A percentile compares a stretch with the other conserved stretches of the same genome.
These are phyloP conservation scores for Colletotrichum destructivum DNA, from an alignment of 2,329 filamentous ascomycete genomes.

Conservation along the genomic window DNA sequence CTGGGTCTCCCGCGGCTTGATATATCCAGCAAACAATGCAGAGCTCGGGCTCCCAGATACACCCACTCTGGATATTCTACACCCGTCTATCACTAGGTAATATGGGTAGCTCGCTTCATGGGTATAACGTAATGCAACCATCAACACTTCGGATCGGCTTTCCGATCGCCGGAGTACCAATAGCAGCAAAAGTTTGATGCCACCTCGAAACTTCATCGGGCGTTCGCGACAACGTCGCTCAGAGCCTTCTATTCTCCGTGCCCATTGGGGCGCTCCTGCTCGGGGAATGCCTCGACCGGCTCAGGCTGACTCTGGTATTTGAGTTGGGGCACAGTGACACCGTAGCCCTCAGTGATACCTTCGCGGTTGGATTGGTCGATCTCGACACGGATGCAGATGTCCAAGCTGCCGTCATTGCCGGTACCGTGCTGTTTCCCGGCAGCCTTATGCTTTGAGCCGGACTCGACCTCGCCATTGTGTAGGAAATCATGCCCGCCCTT, in stretches of 20 bases:
- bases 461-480: constrained; percentile 81
- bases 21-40: constrained; percentile 6
- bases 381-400: constrained; percentile 90
- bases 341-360: constrained; percentile 86
- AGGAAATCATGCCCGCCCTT: constrained; percentile 80
- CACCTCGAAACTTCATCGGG: background rate
- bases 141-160: constrained; percentile 11
- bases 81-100: background rate
- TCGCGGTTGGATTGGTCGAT: constrained; percentile 85
- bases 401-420: constrained; percentile 74
- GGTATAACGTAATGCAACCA: constrained; percentile 38
- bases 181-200: background rate
- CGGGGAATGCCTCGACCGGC: constrained; percentile 40
- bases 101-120: constrained; percentile 29
- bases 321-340: constrained; percentile 86
- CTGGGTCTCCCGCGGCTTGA: background rate
- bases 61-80: background rate
- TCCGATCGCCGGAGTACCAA: constrained; percentile 15
- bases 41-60: background rate
- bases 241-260: constrained; percentile 25
- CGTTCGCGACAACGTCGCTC: background rate
- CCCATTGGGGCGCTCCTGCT: constrained; percentile 30
- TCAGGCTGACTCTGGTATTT: constrained; percentile 53
- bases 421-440: constrained; percentile 71
- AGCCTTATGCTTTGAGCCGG: constrained; percentile 84